These are phyloP conservation scores for Talaromyces funiculosus DNA, from an alignment of 2,329 filamentous ascomycete species.

Conservation along the genomic window DNA sequence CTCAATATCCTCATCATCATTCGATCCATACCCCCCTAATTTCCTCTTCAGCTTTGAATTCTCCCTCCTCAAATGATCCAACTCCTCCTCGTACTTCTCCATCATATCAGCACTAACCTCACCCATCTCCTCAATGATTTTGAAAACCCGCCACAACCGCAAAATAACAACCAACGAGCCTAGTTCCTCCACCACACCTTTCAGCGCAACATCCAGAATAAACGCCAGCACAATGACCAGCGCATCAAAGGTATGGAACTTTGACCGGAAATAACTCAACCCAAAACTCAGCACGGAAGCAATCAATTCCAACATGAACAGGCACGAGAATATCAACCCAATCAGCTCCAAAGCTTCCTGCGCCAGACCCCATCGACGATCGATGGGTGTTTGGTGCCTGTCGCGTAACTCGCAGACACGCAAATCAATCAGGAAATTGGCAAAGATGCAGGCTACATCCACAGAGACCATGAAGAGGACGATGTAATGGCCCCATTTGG, in stretches of 20 bases:
- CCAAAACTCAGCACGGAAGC: conserved; percentile 59
- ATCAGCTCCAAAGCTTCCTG: conserved; percentile 45
- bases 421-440: conserved; percentile 48
- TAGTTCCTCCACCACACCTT: conserved; percentile 40
- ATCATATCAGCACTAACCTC: conserved; percentile 59
- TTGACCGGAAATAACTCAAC: conserved; percentile 52
- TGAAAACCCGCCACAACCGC: conserved; percentile 63
- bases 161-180: conserved; percentile 60
- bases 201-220: conserved; percentile 55
- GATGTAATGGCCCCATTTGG: conserved; percentile 46
- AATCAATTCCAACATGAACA: conserved; percentile 61
- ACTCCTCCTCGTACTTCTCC: conserved; percentile 50
- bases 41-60: conserved; percentile 12
- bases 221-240: conserved; percentile 58
- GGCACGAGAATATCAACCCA: conserved; percentile 55
- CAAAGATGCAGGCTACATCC: conserved; percentile 50
- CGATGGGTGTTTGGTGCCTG: conserved; percentile 20
- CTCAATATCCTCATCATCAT: conserved; percentile 10
- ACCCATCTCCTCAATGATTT: conserved; percentile 64
- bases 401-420: conserved; percentile 43
- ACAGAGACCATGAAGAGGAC: conserved; percentile 46
- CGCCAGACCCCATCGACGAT: conserved; percentile 29
- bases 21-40: conserved; percentile 7
- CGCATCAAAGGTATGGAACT: conserved; percentile 62
- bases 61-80: conserved; percentile 37